Evolutionary conservation across 768 basidiomycete species (phyloP).

Genomic region (Pleurotus djamor): DNA sequence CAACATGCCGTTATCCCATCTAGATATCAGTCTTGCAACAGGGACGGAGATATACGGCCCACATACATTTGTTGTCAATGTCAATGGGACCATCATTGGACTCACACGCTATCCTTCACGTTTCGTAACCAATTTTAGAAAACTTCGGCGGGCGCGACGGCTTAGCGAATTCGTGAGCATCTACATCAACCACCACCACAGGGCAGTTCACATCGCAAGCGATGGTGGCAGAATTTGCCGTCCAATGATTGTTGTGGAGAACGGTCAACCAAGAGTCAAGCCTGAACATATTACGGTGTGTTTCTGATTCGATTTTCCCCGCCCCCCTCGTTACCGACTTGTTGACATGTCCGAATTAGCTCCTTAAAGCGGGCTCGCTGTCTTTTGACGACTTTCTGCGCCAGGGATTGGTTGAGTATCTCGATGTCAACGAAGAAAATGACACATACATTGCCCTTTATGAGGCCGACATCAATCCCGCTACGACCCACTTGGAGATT

Average conservation of each 20-base stretch:
- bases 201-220: conserved; percentile 91
- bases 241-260: conserved; percentile 95
- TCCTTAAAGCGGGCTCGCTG: conserved; percentile 74
- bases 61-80: conserved; percentile 91
- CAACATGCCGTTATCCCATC: conserved; percentile 3
- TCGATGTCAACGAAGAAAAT: conserved; percentile 99
- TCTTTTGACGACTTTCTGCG: conserved; percentile 94
- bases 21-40: conserved; percentile 88
- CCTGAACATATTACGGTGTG: conserved; percentile 77
- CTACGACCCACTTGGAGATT: conserved; percentile 95
- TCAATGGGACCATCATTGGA: conserved; percentile 95
- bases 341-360: conserved; percentile 34
- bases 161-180: conserved; percentile 96
- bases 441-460: conserved; percentile 96
- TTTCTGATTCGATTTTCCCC: conserved; percentile 3
- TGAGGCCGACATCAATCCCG: conserved; percentile 77
- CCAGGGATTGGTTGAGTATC: conserved; percentile 93
- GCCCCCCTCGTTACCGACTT: conserved; percentile 5
- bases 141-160: conserved; percentile 86
- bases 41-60: conserved; percentile 96
- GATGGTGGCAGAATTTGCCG: conserved; percentile 98
- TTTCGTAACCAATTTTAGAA: conserved; percentile 90
- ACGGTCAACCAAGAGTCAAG: conserved; percentile 71
- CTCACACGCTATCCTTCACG: conserved; percentile 81
- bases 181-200: conserved; percentile 95